Conservation (phyloP, 2,329 filamentous ascomycete genomes). For the Trichoderma sp. region DNA sequence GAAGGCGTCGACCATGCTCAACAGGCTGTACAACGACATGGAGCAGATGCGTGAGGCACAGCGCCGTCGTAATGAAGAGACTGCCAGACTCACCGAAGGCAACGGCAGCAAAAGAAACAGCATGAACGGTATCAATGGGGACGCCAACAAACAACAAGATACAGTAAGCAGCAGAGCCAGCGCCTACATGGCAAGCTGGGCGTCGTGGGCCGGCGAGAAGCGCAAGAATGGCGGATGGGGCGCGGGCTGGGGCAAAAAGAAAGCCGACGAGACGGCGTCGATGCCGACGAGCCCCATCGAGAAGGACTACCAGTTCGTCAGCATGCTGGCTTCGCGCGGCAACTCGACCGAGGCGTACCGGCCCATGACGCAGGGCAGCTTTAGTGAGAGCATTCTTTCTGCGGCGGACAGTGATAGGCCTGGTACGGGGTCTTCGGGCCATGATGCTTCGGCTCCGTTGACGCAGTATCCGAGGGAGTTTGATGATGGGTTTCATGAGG, state of each 20-base stretch:
- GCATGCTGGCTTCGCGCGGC: constrained; percentile 29
- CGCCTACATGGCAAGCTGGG: constrained; percentile 67
- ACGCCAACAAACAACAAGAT: constrained; percentile 44
- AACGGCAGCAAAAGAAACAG: constrained; percentile 1
- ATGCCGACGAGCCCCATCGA: constrained; percentile 38
- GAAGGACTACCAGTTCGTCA: constrained; percentile 38
- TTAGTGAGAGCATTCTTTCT: constrained; percentile 46
- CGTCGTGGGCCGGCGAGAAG: constrained; percentile 72
- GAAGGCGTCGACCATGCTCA: constrained; percentile 83
- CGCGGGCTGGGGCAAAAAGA: constrained; percentile 39
- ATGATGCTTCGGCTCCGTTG: neutral
- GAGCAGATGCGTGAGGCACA: constrained; percentile 57
- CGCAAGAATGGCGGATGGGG: constrained; percentile 54
- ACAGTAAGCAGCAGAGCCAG: constrained; percentile 55
- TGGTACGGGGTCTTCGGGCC: constrained; percentile 22
- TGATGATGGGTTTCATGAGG: constrained; percentile 17
- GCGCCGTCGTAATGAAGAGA: constrained; percentile 41
- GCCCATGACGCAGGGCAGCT: constrained; percentile 41
- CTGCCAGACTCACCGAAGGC: constrained; percentile 20
- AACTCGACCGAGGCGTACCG: constrained; percentile 30
- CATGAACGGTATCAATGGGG: constrained; percentile 21
- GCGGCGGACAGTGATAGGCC: constrained; percentile 33
- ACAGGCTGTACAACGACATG: constrained; percentile 85
- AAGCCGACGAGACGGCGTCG: constrained; percentile 30
- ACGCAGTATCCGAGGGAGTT: constrained; percentile 8